Base-by-base conservation (phyloP, 2,329 filamentous ascomycete genomes). In the Aspergillus fructus region DNA sequence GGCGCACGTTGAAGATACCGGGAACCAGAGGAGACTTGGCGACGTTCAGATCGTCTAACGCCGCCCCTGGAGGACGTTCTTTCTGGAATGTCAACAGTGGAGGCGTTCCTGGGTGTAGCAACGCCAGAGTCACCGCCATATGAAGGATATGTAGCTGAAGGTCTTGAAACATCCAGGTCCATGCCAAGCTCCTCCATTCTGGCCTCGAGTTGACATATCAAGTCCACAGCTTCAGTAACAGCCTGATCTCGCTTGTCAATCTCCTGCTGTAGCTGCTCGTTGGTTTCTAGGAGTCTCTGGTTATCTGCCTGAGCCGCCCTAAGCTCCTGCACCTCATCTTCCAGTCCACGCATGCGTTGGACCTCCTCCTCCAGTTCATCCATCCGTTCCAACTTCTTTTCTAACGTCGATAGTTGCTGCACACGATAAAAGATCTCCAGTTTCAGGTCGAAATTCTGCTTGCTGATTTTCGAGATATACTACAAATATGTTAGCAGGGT, bases 401-500 rank as follows among this genome's bases (percentile, higher is more conserved):
- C 72, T 48, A 76, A 40, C 0, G 59, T 53, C 9, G 63, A 55
- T 53, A 76, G 66, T 42, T 77, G 74, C 55, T 77, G 72, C 2
- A 68, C 64, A 24, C 74, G 71, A 53, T 77, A 73, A 46, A 74
- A 75, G 1, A 77, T 70, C 39, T 76, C 74, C 13, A 78, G 67
- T 62, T 78, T 77, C 56, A 78, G 56, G 59, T 77, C 75, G 53
- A 78, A 78, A 30, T 76, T 77, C 21, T 75, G 66, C 56, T 76
- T 77, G 50, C 73, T 77, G 50, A 77, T 70, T 59, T 76, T 77
- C 1, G 74, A 77, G 43, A 78, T 70, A 58, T 78, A 77, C 75
- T 77, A 55, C 8, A 19, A 34, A 13, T 43, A 2, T 37, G 62
- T 71, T 49, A 71, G 57, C 49, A 15, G 40, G 7, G 6, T 13